Evolutionary conservation across 345 rosid genomes (phyloP), one percentile per base, ranked within the genome.

Genomic region (Aurinia saxatilis): DNA sequence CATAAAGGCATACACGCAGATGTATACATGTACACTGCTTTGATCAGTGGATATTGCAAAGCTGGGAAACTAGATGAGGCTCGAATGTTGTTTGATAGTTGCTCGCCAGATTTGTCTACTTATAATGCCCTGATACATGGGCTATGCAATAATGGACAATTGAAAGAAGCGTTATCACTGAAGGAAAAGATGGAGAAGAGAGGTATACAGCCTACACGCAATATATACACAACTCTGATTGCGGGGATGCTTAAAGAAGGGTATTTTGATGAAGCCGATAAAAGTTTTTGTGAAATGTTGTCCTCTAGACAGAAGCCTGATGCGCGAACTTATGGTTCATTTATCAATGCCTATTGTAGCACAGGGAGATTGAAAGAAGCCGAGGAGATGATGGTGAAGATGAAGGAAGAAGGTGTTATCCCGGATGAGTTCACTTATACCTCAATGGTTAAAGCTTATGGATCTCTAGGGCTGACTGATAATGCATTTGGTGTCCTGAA

Each of bases 21-120:
- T 75, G 86, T 78, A 68, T 73, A 80, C 21, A 79, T 88, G 12
- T 85, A 76, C 73, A 83, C 85, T 30, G 65, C 84, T 62, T 44
- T 87, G 72, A 81, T 87, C 66, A 84, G 78, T 75, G 88, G 88
- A 2, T 79, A 67, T 48, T 84, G 95, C 75, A 84, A 82, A 73
- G 78, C 70, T 60, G 85, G 91, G 63, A 80, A 73, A 67, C 29
- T 81, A 21, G 82, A 63, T 31, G 77, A 73, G 66, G 87, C 87
- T 60, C 17, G 44, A 27, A 61, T 73, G 34, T 71, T 87, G 74
- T 68, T 87, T 29, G 79, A 73, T 74, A 55, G 77, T 29, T 85
- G 85, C 68, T 51, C 61, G 54, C 90, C 91, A 9, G 79, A 85
- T 23, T 73, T 79, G 23, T 75, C 59, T 67, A 85, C 91, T 19